Evolutionary conservation across 768 basidiomycete species (phyloP).

Genomic region (Auricularia sp.): DNA sequence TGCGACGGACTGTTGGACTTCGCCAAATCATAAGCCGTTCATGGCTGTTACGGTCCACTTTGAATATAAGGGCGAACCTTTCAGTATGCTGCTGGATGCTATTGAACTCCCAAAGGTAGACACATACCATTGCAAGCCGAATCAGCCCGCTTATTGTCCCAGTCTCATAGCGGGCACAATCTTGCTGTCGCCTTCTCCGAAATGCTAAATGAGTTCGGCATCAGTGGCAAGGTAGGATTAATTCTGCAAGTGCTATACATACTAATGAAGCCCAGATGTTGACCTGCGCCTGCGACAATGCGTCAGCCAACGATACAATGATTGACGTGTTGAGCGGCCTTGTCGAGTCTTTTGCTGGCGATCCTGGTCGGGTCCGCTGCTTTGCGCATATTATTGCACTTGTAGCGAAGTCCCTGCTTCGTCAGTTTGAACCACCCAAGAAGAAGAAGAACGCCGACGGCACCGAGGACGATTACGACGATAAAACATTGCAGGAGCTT

Average conservation of each 20-base stretch:
- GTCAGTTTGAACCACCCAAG: conserved; percentile 25
- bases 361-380: conserved; percentile 21
- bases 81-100: conserved; percentile 21
- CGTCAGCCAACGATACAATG: conserved; percentile 6
- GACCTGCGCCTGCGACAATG: conserved; percentile 7
- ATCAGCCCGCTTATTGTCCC: conserved; percentile 9
- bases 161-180: too few species aligned
- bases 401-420: conserved; percentile 23
- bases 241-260: too few species aligned
- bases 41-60: conserved; percentile 26
- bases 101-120: not conserved
- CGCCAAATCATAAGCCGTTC: conserved; percentile 25
- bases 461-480: conserved; percentile 1
- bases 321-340: conserved; percentile 7
- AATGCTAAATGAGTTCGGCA: too few species aligned
- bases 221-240: too few species aligned
- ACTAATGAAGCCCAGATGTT: conserved; percentile 2
- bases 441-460: conserved; percentile 7
- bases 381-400: conserved; percentile 33
- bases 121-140: not conserved
- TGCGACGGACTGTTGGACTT: conserved; percentile 30
- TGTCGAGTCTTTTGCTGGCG: conserved; percentile 14
- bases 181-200: too few species aligned
- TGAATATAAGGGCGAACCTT: conserved; percentile 19
- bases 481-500: not conserved